Evolutionary conservation across 2,329 filamentous ascomycete species (phyloP), one percentile per base, ranked within the genome.

Genomic region (Sporothrix humicola): DNA sequence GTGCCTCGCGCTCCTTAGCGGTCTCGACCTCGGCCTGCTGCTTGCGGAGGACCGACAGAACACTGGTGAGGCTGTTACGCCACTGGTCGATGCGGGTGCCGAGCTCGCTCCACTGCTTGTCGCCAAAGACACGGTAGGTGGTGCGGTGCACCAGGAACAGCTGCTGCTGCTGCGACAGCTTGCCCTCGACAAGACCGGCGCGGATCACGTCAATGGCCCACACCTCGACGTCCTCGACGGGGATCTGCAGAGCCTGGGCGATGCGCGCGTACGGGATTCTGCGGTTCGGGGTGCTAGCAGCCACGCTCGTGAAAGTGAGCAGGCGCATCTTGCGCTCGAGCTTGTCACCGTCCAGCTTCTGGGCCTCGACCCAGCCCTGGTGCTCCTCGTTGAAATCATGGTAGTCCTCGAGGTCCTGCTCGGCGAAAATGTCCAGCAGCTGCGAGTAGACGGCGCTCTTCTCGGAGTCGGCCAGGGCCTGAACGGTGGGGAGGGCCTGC

Each of bases 131-230:
- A 76, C 96, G 92, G 88, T 98, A 98, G 75, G 94, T 97, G 79
- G 94, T 94, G 81, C 96, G 91, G 87, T 99, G 96, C 76, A 99
- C 94, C 72, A 98, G 88, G 88, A 99, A 98, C 76, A 95, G 93
- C 81, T 93, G 90, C 82, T 94, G 94, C 81, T 95, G 89, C 85
- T 99, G 96, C 74, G 93, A 96, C 78, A 99, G 90, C 85, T 97
- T 97, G 81, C 96, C 96, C 86, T 99, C 96, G 71, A 99, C 93
- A 52, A 99, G 90, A 48, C 95, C 94, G 66, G 95, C 94, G 78
- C 96, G 93, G 84, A 99, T 98, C 78, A 97, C 95, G 82, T 99
- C 96, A 80, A 99, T 99, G 77, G 97, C 94, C 96, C 96, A 99
- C 88, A 95, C 92, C 87, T 99, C 96, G 58, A 98, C 94, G 76